phyloP scores from a whole-genome alignment of 1,139 yeast species.

The Meyerozyma sp. region DNA sequence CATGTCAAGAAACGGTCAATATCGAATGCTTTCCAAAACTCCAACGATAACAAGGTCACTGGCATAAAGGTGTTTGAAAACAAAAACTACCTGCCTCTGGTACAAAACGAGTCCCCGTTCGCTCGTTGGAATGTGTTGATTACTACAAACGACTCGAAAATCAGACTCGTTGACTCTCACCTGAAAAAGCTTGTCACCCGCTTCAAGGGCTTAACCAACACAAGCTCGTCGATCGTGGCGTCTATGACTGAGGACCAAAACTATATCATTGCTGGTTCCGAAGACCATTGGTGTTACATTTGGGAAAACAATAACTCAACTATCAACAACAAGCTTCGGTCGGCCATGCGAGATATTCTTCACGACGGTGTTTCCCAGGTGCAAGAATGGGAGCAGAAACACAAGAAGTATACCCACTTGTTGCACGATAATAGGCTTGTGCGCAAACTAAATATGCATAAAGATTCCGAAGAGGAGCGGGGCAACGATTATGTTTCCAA shows the following conservation, averaged over 20 bases:
- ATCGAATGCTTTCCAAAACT: constrained; percentile 22
- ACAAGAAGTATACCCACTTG: constrained; percentile 26
- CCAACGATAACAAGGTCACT: constrained; percentile 35
- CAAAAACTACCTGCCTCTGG: constrained; percentile 8
- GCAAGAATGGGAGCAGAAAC: constrained; percentile 25
- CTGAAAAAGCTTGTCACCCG: constrained; percentile 56
- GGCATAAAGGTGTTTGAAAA: constrained; percentile 32
- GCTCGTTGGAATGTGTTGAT: constrained; percentile 40
- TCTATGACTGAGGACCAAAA: constrained; percentile 54
- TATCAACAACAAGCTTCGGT: constrained; percentile 33
- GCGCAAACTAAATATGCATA: constrained; percentile 18
- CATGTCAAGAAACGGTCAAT: constrained; percentile 38
- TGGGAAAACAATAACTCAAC: constrained; percentile 53
- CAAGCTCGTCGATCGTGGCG: constrained; percentile 69
- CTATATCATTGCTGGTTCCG: constrained; percentile 56
- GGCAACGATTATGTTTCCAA: constrained; percentile 28
- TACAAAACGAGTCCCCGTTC: constrained; percentile 10
- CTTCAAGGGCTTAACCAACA: constrained; percentile 70
- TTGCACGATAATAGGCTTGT: constrained; percentile 30
- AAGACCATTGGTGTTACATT: constrained; percentile 66
- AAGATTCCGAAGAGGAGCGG: constrained; percentile 19
- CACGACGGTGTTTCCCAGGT: constrained; percentile 33
- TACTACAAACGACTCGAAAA: constrained; percentile 77
- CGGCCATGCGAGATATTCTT: constrained; percentile 30
- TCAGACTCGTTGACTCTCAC: constrained; percentile 60